These are phyloP conservation scores for Exophiala phaeomuriformis DNA, from an alignment of 2,329 filamentous ascomycete species.

Conservation along the genomic window DNA sequence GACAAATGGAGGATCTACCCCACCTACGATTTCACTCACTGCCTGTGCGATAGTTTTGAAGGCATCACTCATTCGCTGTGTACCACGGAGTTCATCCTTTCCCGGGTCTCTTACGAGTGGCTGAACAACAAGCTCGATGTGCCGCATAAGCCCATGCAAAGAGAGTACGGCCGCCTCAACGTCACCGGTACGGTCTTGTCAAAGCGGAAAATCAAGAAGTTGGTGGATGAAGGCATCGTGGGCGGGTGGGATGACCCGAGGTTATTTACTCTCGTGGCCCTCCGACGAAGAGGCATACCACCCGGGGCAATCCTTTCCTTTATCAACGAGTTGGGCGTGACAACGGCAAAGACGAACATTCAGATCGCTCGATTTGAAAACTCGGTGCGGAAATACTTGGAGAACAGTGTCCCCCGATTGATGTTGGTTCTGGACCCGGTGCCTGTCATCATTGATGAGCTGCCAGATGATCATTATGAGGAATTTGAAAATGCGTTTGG, in stretches of 20 bases:
- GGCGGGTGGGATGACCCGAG: conserved; percentile 87
- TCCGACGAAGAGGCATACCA: conserved; percentile 77
- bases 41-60: conserved; percentile 86
- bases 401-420: conserved; percentile 76
- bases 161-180: conserved; percentile 71
- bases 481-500: conserved; percentile 70
- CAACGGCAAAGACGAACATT: conserved; percentile 71
- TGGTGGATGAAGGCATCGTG: conserved; percentile 72
- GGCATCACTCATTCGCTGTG: conserved; percentile 86
- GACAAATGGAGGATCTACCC: conserved; percentile 88
- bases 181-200: conserved; percentile 78
- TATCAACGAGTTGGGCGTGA: conserved; percentile 84
- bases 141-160: conserved; percentile 80
- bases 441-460: conserved; percentile 71
- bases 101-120: conserved; percentile 84
- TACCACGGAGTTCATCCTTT: conserved; percentile 84
- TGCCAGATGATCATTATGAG: conserved; percentile 58
- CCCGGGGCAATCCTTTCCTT: conserved; percentile 84
- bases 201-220: conserved; percentile 73
- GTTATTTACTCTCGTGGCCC: conserved; percentile 76
- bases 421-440: conserved; percentile 86
- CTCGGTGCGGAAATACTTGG: conserved; percentile 75
- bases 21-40: conserved; percentile 89
- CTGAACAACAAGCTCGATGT: conserved; percentile 73
- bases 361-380: conserved; percentile 78